phyloP scores from a whole-genome alignment of 2,329 filamentous ascomycete species.

The Fusarium phyllophilum region DNA sequence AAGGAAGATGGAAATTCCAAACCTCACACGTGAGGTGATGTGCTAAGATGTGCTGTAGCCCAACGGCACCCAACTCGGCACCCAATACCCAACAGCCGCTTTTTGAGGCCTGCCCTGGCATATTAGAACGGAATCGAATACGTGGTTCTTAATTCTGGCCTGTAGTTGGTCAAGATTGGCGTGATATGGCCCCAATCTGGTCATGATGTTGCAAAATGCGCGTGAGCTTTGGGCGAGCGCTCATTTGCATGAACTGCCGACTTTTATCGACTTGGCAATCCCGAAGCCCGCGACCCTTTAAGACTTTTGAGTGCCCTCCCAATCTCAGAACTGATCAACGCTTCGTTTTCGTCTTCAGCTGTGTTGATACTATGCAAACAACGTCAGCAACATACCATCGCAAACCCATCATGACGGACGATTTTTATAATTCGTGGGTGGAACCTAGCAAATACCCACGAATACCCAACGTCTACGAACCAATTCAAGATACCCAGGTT shows the following conservation, averaged over 20 bases:
- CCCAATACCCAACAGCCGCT: constrained; percentile 30
- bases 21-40: not conserved
- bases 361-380: constrained; percentile 6
- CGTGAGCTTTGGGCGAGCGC: constrained; percentile 37
- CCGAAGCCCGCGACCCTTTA: constrained; percentile 1
- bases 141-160: not conserved
- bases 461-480: constrained; percentile 40
- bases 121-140: constrained; percentile 9
- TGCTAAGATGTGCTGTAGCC: constrained; percentile 17
- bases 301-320: not conserved
- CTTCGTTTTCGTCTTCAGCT: not conserved
- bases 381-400: constrained; percentile 19
- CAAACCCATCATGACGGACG: constrained; percentile 22
- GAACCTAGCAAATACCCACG: constrained; percentile 32
- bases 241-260: constrained; percentile 18
- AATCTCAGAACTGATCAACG: not conserved
- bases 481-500: constrained; percentile 17
- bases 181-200: constrained; percentile 26
- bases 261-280: constrained; percentile 1
- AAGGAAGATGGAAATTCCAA: constrained; percentile 33
- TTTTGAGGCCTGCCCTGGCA: constrained; percentile 33
- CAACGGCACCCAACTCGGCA: constrained; percentile 36
- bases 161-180: constrained; percentile 29
- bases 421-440: constrained; percentile 30
- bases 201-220: constrained; percentile 27